Base-by-base conservation (phyloP, 352 stramenopile genomes). In the Phytophthora quininea region DNA sequence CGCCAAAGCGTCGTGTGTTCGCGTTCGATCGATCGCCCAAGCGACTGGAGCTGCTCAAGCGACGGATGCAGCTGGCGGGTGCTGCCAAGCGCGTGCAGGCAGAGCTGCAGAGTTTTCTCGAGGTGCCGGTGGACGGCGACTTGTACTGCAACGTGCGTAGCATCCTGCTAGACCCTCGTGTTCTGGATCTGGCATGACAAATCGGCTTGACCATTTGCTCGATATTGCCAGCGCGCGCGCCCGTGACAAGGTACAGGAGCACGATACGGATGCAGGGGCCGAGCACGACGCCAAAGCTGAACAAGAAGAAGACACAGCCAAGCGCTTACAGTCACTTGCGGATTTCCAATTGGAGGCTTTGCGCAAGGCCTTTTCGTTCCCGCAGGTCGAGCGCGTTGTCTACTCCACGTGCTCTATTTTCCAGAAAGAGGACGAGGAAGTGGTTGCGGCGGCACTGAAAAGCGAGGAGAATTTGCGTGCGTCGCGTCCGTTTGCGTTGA, bases 361-460 rank as follows among this genome's bases (percentile, higher is more conserved):
- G 4, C 76, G 90, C 46, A 98, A 99, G 78, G 93, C 95, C 0
- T 97, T 98, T 62, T 97, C 73, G 58, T 99, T 99, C 75, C 91
- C 94, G 2, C 72, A 95, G 58, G 96, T 98, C 1, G 72, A 98
- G 66, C 86, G 89, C 33, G 90, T 99, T 48, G 93, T 97, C 19
- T 99, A 99, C 78, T 99, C 96, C 24, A 99, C 97, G 33, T 99
- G 97, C 77, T 99, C 95, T 11, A 84, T 99, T 42, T 96, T 99
- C 75, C 80, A 93, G 47, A 89, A 97, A 64, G 97, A 99, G 73
- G 98, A 99, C 73, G 97, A 99, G 79, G 80, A 86, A 46, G 97
- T 99, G 12, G 96, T 99, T 27, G 64, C 74, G 29, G 79, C 86
- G 9, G 93, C 96, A n/a, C 74, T 99, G 35, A 64, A 72, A 32